Evolutionary conservation across 2,329 filamentous ascomycete species (phyloP), one percentile per base, ranked within the genome.

Genomic region (Neocucurbitaria cava): DNA sequence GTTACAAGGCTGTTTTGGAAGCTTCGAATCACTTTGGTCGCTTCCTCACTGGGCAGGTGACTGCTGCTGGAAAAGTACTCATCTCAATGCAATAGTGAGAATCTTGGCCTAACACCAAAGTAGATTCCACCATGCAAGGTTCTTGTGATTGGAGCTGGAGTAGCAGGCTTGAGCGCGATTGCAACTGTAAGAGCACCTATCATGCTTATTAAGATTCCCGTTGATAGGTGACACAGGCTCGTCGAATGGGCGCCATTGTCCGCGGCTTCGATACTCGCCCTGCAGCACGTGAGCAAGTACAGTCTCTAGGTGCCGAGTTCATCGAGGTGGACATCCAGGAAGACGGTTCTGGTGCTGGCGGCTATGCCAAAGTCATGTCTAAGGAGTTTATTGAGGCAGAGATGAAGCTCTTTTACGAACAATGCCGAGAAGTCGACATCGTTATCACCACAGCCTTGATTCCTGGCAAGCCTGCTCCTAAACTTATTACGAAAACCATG

Each of bases 391-490:
- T 95, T 72, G 91, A 92, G 56, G 92, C 92, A 5, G 91, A 96
- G 74, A 96, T 96, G 91, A 93, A 91, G 74, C 82, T 96, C 0
- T 96, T 96, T 77, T 87, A 90, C 72, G 89, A 95, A 64, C 92
- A 96, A 74, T 90, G 89, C 57, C 85, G 86, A 54, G 92, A 96
- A 35, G 91, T 96, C 46, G 92, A 96, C 75, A 96, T 96, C 59
- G 90, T 96, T 57, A 90, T 96, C 71, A 96, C 92, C 1, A 96
- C 92, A 1, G 92, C 92, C n/a, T 77, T 96, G 65, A 96, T 96
- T 56, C 92, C 92, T 0, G 92, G 92, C 52, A 89, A 84, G 64
- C 89, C 89, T 24, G 91, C 92, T 0, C 92, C 92, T 0, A 94
- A 89, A 68, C 81, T 96, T 26, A 93, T 96, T 66, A 93, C 89